A percentile compares a stretch with the other conserved stretches of the same genome.
Evolutionary conservation across 768 basidiomycete species (phyloP).

Genomic region (Leccinum uliginosum): DNA sequence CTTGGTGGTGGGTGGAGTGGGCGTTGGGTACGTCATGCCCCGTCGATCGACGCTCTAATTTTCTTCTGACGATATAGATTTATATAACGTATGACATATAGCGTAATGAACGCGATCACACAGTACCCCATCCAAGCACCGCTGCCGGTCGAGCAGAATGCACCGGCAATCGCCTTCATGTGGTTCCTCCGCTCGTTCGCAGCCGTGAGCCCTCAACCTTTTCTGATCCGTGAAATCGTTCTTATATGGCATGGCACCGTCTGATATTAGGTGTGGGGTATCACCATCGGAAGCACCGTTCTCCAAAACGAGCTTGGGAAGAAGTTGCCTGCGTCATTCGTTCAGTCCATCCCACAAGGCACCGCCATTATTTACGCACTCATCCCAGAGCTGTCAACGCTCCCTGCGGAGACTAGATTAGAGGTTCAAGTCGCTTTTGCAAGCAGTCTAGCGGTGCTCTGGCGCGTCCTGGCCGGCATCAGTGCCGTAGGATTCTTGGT

Average conservation of each 20-base stretch:
- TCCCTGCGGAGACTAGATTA: no score
- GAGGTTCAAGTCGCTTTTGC: no score
- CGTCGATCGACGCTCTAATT: no score
- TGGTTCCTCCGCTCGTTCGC: slow-evolving; percentile 36
- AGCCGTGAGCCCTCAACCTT: slow-evolving; percentile 20
- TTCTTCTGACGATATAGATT: not conserved
- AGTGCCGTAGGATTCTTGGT: not conserved
- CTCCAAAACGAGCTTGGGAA: slow-evolving; percentile 45
- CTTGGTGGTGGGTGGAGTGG: no score
- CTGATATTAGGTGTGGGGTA: slow-evolving; percentile 51
- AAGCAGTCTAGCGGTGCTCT: no score
- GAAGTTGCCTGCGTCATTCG: slow-evolving; percentile 39
- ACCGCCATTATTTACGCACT: no score
- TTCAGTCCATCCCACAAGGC: no score
- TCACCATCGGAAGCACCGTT: slow-evolving; percentile 44
- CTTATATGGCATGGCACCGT: no score
- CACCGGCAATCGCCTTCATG: slow-evolving; percentile 43
- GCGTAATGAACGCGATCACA: slow-evolving; percentile 12
- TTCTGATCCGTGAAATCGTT: not conserved
- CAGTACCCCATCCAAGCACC: slow-evolving; percentile 49
- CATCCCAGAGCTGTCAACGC: no score
- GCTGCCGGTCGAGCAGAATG: slow-evolving; percentile 35
- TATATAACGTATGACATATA: not conserved
- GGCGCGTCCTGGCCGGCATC: no score
- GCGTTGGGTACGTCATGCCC: no score